These are phyloP conservation scores for Artemisia argyi DNA, from an alignment of 129 eudicot genomes.

Conservation along the genomic window DNA sequence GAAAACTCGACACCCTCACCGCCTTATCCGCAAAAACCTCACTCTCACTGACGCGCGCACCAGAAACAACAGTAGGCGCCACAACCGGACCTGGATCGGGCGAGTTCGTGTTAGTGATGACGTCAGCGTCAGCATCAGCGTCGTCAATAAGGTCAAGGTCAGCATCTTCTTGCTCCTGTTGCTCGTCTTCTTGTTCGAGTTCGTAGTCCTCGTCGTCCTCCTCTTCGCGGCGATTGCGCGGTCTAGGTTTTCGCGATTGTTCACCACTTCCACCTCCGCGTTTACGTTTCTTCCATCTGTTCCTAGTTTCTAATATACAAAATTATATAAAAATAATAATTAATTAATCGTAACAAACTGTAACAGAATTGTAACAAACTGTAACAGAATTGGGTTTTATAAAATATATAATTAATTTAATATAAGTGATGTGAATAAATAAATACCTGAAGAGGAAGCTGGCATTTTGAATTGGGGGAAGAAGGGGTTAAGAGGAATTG, in stretches of 20 bases:
- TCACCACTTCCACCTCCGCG: conserved; percentile 57
- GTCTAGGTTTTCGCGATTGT: conserved; percentile 51
- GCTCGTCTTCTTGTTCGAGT: conserved; percentile 51
- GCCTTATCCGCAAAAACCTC: conserved; percentile 60
- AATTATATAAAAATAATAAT: not conserved
- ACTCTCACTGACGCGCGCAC: conserved; percentile 23
- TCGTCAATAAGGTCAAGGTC: conserved; percentile 28
- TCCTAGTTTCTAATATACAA: conserved; percentile 45
- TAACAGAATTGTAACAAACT: conserved; percentile 2
- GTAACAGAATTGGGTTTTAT: not conserved
- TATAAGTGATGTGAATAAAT: conserved; percentile 13
- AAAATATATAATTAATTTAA: not conserved
- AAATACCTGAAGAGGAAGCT: conserved; percentile 88
- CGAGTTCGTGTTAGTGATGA: conserved; percentile 4
- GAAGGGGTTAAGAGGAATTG: conserved; percentile 48
- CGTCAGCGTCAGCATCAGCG: conserved; percentile 42
- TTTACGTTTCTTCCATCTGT: conserved; percentile 77
- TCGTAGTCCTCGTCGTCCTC: conserved; percentile 66
- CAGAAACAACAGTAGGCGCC: not conserved
- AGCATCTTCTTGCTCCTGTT: conserved; percentile 36
- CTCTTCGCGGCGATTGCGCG: conserved; percentile 33
- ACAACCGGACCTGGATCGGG: conserved; percentile 31
- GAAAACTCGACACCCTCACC: conserved; percentile 60
- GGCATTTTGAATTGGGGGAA: conserved; percentile 66
- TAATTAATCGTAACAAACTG: not conserved